Evolutionary conservation across 331 rosid species (phyloP), one percentile per base, ranked within the genome.

Genomic region (Acacia pycnantha): DNA sequence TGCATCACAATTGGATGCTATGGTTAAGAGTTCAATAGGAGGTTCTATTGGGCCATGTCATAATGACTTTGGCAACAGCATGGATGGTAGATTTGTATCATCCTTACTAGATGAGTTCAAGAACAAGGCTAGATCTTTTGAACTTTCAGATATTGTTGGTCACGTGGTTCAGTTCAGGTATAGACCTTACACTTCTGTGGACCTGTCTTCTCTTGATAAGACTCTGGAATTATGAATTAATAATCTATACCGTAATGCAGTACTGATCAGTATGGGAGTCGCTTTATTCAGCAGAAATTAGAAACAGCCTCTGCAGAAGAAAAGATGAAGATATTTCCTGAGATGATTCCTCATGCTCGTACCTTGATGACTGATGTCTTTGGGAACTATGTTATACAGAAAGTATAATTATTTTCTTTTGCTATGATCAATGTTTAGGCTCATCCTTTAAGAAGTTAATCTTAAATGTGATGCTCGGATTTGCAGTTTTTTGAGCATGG

Each of bases 231-330:
- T 87, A 65, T 83, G 71, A 86, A 37, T 78, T 73, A 43, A 76
- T 29, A 78, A 15, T 84, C 67, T 77, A 47, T 84, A 77, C 44
- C 62, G 22, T 80, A 85, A 78, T 93, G 92, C 90, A 96, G 99
- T 80, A 93, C 91, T 80, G 98, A 96, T 90, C 99, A 96, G 87
- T 91, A 93, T 83, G 99, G 99, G 74, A 95, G 99, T 86, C 99
- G 99, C 77, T 95, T 95, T 84, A 95, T 95, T 86, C 99, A 95
- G 91, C 98, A 95, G 91, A 92, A 93, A 84, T 80, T 95, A 70
- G 99, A 95, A 91, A 90, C 91, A 37, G 94, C 97, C 78, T 83
- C 93, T 4, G 90, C 58, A 46, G 97, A 90, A 83, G 98, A 96
- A 89, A 93, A 92, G 87, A 83, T 61, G 85, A 75, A 80, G 85